Evolutionary conservation across 257 asterid species (phyloP), one percentile per base, ranked within the genome.

Genomic region (Penstemon davidsonii): DNA sequence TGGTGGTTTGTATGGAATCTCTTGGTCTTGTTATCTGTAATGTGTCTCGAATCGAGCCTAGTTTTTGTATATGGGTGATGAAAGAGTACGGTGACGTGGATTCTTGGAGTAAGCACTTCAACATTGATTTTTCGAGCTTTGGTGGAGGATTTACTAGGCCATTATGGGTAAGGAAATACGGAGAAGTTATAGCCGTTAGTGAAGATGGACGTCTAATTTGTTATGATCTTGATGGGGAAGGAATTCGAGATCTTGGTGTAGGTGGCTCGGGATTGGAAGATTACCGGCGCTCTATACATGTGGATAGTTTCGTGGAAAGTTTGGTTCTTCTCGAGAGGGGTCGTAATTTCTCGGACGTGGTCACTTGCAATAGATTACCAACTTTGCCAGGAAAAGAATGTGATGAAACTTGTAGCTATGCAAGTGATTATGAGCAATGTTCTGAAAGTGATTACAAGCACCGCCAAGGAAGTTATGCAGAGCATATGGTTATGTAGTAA

Each of bases 1-100:
- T 79, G 71, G 41, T 62, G 55, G 71, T 69, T 5, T 74, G 15
- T 52, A 37, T 3, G 56, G 81, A 73, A 5, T 64, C 55, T 36
- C 76, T 81, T 69, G 83, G 80, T 56, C 61, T 83, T 2, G 55
- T 62, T 18, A 5, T 11, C 8, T 73, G 76, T 71, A 70, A 39
- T 55, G 45, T 4, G 9, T 11, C 55, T 0, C 65, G 57, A 5
- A 45, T 64, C 7, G 79, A 64, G 62, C 39, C 67, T 1, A 8
- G 52, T 0, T 59, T 72, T 55, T 33, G 79, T 33, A 66, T 78
- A 2, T 85, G 87, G 87, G 81, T 80, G 71, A 85, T 82, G 90
- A 65, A 74, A 5, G 83, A 78, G 44, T 80, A 80, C 7, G 84
- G 81, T 6, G 79, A 68, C 4, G 61, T 41, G 49, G 78, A 74